phyloP scores from a whole-genome alignment of 306 rosid genomes.

The Boehmeria nivea region DNA sequence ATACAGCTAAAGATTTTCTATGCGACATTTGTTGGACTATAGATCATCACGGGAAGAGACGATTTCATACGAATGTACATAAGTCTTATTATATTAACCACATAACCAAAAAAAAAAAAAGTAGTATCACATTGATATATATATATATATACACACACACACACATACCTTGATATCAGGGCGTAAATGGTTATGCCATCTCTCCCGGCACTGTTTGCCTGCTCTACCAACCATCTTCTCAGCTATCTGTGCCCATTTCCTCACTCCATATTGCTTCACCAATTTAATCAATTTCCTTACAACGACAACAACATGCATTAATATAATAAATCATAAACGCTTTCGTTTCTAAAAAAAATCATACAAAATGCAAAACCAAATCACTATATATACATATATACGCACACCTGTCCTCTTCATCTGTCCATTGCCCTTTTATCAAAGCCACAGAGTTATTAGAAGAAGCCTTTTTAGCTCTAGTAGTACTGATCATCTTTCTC shows the following conservation, averaged over 20 bases:
- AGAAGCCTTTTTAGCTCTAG: constrained; percentile 22
- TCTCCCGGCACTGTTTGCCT: constrained; percentile 91
- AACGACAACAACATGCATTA: not conserved
- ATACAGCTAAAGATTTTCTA: too few species aligned
- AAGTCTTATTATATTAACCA: too few species aligned
- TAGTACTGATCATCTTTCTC: constrained; percentile 23
- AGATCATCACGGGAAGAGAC: too few species aligned
- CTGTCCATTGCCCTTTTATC: constrained; percentile 88
- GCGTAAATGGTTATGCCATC: constrained; percentile 96
- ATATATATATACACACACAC: not conserved
- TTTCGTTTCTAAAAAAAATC: not conserved
- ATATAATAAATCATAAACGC: not conserved
- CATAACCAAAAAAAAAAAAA: not conserved
- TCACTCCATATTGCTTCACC: constrained; percentile 73
- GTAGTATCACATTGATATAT: not conserved
- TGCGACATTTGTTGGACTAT: too few species aligned
- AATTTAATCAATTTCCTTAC: constrained; percentile 51
- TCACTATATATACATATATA: not conserved
- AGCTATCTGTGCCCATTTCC: constrained; percentile 88
- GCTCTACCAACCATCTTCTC: constrained; percentile 71
- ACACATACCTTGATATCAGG: constrained; percentile 79
- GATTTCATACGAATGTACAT: too few species aligned
- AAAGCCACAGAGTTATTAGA: constrained; percentile 15
- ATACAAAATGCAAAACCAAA: not conserved
- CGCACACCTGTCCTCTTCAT: constrained; percentile 77